Base-by-base conservation (phyloP, 345 rosid genomes). In the Citrus unshiu region DNA sequence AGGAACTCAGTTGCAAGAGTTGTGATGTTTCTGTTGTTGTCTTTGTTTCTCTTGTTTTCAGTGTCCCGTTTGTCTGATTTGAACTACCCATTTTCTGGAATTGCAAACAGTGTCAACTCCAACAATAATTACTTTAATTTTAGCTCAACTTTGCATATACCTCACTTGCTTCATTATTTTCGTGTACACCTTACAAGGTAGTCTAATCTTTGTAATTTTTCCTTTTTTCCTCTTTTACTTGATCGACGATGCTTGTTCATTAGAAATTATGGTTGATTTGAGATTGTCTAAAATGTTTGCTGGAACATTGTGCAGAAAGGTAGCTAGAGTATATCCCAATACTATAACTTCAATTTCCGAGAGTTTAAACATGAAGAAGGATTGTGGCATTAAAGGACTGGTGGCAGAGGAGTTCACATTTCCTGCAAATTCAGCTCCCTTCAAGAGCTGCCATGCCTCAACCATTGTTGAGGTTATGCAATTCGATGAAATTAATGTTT, bases 361-460 rank as follows among this genome's bases (percentile, higher is more conserved):
- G 73, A 69, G 78, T 80, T 61, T 77, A 68, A 86, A 72, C 75
- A 84, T 79, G 76, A 88, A 51, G 70, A 84, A 79, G 79, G 85
- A 84, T 59, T 68, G 34, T 68, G 4, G 22, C 79, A 49, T 81
- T 64, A 54, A 73, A 78, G 79, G 81, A 72, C 81, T 75, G 10
- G 5, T 90, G 68, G 75, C 73, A 68, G 93, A 87, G 85, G 93
- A 90, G 59, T 90, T 91, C 77, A 96, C 98, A 57, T 91, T 88
- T 81, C 83, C 87, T 21, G 87, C 87, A 76, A 80, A 79, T 75
- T 91, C 97, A 69, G 91, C 89, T 83, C 97, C 98, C 16, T 96
- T 96, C 79, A 83, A 89, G 78, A 93, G 85, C 84, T 96, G 97
- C 70, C 98, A 96, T 83, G 98, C 98, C 25, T 92, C 98, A 49